These are phyloP conservation scores for Firmiana major DNA, from an alignment of 345 rosid genomes.

Conservation along the genomic window DNA sequence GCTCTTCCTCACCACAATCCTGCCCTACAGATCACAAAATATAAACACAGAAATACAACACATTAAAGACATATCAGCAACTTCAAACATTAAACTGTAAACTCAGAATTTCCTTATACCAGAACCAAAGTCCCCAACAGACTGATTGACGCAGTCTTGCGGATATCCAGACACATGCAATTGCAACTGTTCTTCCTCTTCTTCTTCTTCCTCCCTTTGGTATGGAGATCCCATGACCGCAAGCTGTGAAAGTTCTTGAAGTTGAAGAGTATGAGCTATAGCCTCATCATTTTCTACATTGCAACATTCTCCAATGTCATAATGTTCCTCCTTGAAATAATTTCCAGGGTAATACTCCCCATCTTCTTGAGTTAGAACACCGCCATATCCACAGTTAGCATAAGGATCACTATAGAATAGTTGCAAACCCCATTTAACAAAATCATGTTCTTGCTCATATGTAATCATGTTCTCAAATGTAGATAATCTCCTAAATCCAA, in stretches of 20 bases:
- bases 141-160: slow-evolving; percentile 37
- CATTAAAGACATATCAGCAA: slow-evolving; percentile 1
- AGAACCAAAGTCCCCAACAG: slow-evolving; percentile 35
- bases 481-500: background rate
- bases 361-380: slow-evolving; percentile 30
- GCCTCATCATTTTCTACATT: slow-evolving; percentile 50
- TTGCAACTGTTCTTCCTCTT: slow-evolving; percentile 22
- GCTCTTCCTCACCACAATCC: slow-evolving; percentile 38
- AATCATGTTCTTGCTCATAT: slow-evolving; percentile 57
- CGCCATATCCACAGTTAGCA: slow-evolving; percentile 34
- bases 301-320: slow-evolving; percentile 28
- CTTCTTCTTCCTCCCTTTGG: slow-evolving; percentile 28
- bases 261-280: slow-evolving; percentile 58
- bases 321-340: slow-evolving; percentile 37
- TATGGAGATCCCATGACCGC: slow-evolving; percentile 37
- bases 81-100: background rate
- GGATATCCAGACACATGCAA: slow-evolving; percentile 30
- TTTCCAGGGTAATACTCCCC: slow-evolving; percentile 35
- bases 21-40: slow-evolving; percentile 22
- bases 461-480: slow-evolving; percentile 29
- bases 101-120: slow-evolving; percentile 28
- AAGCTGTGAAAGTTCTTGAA: slow-evolving; percentile 54
- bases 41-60: background rate
- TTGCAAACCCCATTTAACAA: slow-evolving; percentile 55
- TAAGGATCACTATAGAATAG: slow-evolving; percentile 53